phyloP scores from a whole-genome alignment of 108 stramenopile species.

The Epithemia pelagica region DNA sequence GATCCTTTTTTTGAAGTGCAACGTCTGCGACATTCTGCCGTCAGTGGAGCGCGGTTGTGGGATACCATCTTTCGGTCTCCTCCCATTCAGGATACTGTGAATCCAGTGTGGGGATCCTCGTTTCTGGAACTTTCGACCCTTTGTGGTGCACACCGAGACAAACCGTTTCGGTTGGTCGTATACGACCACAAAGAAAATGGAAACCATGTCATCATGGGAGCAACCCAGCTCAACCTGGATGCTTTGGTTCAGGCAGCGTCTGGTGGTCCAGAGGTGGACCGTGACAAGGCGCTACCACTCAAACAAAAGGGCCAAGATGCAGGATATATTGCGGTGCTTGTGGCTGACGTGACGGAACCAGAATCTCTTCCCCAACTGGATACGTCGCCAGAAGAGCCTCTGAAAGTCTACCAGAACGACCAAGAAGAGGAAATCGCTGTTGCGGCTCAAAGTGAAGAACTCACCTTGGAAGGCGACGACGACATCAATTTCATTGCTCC shows the following conservation, averaged over 20 bases:
- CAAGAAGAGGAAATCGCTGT: constrained; percentile 9
- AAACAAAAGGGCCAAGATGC: neutral
- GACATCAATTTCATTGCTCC: constrained; percentile 11
- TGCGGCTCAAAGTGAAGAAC: neutral
- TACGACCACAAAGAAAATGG: constrained; percentile 36
- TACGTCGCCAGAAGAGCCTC: neutral
- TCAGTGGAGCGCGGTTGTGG: constrained; percentile 18
- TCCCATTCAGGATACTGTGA: constrained; percentile 31
- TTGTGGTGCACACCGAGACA: constrained; percentile 34
- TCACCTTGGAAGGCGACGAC: neutral
- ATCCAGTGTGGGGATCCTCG: constrained; percentile 33
- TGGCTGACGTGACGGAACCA: neutral
- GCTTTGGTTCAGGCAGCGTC: neutral
- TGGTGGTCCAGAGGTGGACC: neutral
- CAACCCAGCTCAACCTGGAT: constrained; percentile 13
- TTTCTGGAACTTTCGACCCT: constrained; percentile 29
- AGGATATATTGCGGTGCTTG: constrained; percentile 5
- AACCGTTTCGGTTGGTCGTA: constrained; percentile 10
- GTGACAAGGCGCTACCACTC: neutral
- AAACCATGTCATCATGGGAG: constrained; percentile 46
- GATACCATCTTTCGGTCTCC: constrained; percentile 25
- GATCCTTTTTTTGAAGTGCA: constrained; percentile 46
- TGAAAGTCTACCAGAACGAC: neutral
- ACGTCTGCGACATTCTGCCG: constrained; percentile 23
- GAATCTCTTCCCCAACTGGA: neutral